Evolutionary conservation across 2,329 filamentous ascomycete genomes (phyloP), one percentile per base, ranked within the genome.

Genomic region (Diaporthe sp.): DNA sequence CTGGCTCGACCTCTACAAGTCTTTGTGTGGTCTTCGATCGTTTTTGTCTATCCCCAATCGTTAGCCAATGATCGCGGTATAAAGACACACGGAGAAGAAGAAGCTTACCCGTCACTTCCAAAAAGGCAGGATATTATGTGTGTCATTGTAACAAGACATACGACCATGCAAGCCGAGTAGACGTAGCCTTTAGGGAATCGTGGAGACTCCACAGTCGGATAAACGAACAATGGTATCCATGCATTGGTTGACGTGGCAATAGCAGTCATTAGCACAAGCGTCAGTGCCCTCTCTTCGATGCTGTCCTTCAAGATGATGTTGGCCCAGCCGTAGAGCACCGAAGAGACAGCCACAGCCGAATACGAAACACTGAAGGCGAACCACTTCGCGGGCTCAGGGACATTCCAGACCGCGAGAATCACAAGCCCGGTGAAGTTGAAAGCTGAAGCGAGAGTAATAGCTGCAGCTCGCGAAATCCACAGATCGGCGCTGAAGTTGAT

Each of bases 401-500:
- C 89, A n/a, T 89, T 81, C 90, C 90, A 92, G 9, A 90, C 82
- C 1, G 87, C 83, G 4, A 91, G 83, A 37, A 91, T 89, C n/a
- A 88, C 83, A 31, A 90, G 80, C 0, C 88, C 89, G 31, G 88
- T 85, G 34, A 87, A 85, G 76, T 91, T 91, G 85, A 87, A 88
- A 0, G 79, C 76, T 55, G 87, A 85, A 0, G 90, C 83, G 1
- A 89, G 77, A 1, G 89, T 90, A 63, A 92, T 91, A 0, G 87
- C 90, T 82, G 87, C 89, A 0, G 87, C 86, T 0, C 87, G 88
- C 0, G 88, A 89, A 5, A 88, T 80, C 3, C 89, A 79, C 1
- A 91, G 83, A 80, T 91, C 90, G 0, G 89, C 89, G 0, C 85
- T 83, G 77, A 92, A 92, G 79, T 87, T 89, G 44, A 90, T 84